Percentiles rank a stretch among this genome's conserved stretches.
These are phyloP conservation scores for Chlamydomonas reinhardtii DNA, from an alignment of 163 green algal genomes.

Conservation along the genomic window DNA sequence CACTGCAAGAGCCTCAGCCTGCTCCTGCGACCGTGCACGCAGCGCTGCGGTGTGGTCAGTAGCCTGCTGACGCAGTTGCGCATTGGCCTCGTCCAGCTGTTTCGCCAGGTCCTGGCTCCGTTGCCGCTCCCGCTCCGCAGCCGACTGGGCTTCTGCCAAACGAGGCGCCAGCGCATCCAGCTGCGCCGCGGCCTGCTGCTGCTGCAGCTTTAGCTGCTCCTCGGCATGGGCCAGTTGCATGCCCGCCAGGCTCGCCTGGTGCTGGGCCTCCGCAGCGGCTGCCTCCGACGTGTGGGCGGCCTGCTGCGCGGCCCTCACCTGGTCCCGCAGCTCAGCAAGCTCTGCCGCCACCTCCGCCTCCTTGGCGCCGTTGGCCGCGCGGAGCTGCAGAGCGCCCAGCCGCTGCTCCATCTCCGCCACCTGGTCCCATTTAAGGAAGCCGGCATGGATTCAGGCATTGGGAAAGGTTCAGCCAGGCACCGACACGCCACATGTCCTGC, in stretches of 20 bases:
- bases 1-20: not conserved
- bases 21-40: not conserved
- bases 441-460: not conserved
- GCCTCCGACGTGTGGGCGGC: not conserved
- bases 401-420: slow-evolving; percentile 13
- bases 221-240: slow-evolving; percentile 16
- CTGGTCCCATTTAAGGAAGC: not conserved
- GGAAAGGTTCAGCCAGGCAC: too few relatives aligned
- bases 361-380: not conserved
- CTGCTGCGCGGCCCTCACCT: slow-evolving; percentile 18
- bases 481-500: too few relatives aligned
- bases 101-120: not conserved
- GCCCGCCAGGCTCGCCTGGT: slow-evolving; percentile 19
- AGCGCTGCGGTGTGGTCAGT: not conserved
- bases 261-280: slow-evolving; percentile 2
- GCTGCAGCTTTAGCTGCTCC: slow-evolving; percentile 1
- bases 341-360: slow-evolving; percentile 5
- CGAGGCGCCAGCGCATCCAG: not conserved
- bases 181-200: slow-evolving; percentile 24
- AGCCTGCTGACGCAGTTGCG: not conserved
- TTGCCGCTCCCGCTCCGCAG: slow-evolving; percentile 13
- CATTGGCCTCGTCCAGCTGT: not conserved
- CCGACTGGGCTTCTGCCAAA: not conserved
- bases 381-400: not conserved
- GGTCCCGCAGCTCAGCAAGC: slow-evolving; percentile 2